Evolutionary conservation across 805 yeast species (phyloP).

Genomic region (Starmera amethionina): DNA sequence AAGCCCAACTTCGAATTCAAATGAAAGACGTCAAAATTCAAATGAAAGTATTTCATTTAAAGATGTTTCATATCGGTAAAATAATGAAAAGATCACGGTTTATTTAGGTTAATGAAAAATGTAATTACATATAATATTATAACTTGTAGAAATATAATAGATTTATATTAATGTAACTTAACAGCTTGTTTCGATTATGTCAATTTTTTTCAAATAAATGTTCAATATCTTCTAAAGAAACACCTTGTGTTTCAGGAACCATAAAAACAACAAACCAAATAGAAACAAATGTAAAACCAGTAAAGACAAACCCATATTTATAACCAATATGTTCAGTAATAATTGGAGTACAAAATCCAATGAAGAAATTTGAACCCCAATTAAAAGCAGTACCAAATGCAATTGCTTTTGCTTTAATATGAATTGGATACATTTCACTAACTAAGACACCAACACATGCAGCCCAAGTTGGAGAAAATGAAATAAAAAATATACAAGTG

Average conservation of each 20-base stretch:
- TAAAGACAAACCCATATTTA: constrained; percentile 46
- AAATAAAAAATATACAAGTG: constrained; percentile 41
- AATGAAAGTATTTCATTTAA: too few species aligned
- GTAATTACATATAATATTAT: too few species aligned
- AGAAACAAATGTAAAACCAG: constrained; percentile 36
- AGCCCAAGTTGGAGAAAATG: constrained; percentile 50
- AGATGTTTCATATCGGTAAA: too few species aligned
- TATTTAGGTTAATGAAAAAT: too few species aligned
- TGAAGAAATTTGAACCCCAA: constrained; percentile 40
- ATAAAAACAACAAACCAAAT: constrained; percentile 41
- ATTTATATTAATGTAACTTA: too few species aligned
- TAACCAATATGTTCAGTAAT: constrained; percentile 47
- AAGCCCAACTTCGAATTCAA: neutral
- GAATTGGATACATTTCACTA: constrained; percentile 41
- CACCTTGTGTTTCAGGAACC: constrained; percentile 74
- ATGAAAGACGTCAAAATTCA: too few species aligned
- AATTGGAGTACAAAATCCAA: constrained; percentile 55
- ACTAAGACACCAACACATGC: constrained; percentile 39
- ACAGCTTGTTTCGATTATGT: neutral
- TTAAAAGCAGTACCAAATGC: constrained; percentile 50
- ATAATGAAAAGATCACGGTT: too few species aligned
- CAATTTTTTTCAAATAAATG: constrained; percentile 34
- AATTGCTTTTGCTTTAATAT: constrained; percentile 48
- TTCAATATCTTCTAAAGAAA: constrained; percentile 73
- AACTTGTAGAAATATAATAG: too few species aligned